A percentile compares a stretch with the other conserved stretches of the same genome.
Conservation (phyloP, 352 stramenopile species). For the Aphanomyces stellatus region DNA sequence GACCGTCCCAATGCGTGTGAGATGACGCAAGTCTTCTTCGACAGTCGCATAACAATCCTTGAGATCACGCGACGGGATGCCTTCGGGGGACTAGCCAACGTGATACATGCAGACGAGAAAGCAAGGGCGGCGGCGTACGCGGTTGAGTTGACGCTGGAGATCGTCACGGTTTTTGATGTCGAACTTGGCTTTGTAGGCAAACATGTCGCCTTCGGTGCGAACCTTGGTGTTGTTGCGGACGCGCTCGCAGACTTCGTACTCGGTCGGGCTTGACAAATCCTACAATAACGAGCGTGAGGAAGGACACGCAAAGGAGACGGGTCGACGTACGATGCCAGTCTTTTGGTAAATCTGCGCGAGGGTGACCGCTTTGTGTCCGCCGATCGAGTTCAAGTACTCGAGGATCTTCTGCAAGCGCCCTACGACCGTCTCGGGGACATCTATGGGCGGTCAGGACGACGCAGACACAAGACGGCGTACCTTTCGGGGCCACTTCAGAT, state of each 20-base stretch:
- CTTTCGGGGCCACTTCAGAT: neutral
- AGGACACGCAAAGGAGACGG: neutral
- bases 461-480: neutral
- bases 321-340: conserved; percentile 61
- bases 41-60: conserved; percentile 76
- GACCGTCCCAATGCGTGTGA: conserved; percentile 63
- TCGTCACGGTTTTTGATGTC: conserved; percentile 80
- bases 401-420: conserved; percentile 60
- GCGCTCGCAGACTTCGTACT: conserved; percentile 72
- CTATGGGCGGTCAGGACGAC: neutral
- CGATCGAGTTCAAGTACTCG: conserved; percentile 72
- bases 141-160: conserved; percentile 66
- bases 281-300: neutral
- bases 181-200: conserved; percentile 85
- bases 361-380: conserved; percentile 65
- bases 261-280: conserved; percentile 41
- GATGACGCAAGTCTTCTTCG: conserved; percentile 65
- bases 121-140: too few relatives aligned
- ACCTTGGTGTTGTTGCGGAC: conserved; percentile 85
- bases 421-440: conserved; percentile 1
- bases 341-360: conserved; percentile 70
- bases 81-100: conserved; percentile 50
- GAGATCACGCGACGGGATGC: conserved; percentile 73
- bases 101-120: too few relatives aligned
- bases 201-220: conserved; percentile 57